Evolutionary conservation across 106 monocot genomes (phyloP), one percentile per base, ranked within the genome.

Genomic region (Amphibolis antarctica): DNA sequence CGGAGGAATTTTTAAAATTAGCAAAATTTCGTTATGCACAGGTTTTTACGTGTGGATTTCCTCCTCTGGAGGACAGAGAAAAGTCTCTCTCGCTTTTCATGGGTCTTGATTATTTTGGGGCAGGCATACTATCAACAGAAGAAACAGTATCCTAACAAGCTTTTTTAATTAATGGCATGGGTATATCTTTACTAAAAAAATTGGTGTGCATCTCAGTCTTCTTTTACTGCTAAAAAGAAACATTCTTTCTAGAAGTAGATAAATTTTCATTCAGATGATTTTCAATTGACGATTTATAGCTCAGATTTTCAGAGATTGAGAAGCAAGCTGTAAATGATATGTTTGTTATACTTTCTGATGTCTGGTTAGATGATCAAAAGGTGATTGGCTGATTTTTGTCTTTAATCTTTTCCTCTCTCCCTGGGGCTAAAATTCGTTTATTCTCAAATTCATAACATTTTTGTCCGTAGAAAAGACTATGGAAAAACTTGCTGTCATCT

Each of bases 261-360:
- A 59, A 28, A 60, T 26, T 27, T 71, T 60, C 25, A 26, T 67
- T 15, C 61, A 44, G 21, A 18, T 46, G 26, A 23, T 20, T 61
- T 64, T n/a, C 47, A 29, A 23, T 67, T 29, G 42, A 51, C 67
- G 25, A 50, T 59, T 61, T 67, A 64, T 61, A 98, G 98, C 66
- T 80, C 61, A 82, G 91, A 67, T 55, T 91, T 22, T 78, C 80
- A 66, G 60, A 24, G 28, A 53, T 87, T 53, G 96, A 98, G 61
- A 87, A 98, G 79, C 91, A 85, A 60, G 82, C 98, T 13, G 84
- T 91, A 24, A 87, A 98, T 79, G 90, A 98, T 57, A 98, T 91
- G 98, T 98, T 98, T 83, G 98, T 98, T 7, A 71, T 98, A 43
- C 84, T 98, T 64, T 98, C 98, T 29, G 90, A 98, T 83, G 87